phyloP scores from a whole-genome alignment of 139 green algal genomes.

The Tetradesmus lagerheimii region DNA sequence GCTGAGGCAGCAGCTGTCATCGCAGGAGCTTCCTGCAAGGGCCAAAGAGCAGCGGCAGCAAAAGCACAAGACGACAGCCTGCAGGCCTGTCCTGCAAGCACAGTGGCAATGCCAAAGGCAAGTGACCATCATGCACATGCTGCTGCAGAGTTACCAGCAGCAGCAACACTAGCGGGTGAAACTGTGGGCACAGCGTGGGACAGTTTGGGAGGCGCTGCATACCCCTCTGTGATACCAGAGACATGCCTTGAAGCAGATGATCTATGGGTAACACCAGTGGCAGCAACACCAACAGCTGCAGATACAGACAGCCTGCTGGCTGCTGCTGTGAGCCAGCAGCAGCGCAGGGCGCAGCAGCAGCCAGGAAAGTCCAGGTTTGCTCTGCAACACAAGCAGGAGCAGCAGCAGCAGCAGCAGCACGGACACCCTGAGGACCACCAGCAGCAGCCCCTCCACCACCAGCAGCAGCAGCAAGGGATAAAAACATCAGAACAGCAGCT shows the following conservation, averaged over 20 bases:
- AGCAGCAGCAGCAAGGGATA: not conserved
- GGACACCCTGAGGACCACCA: not conserved
- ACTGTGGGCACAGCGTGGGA: not conserved
- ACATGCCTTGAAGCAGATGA: not conserved
- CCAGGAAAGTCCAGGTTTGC: not conserved
- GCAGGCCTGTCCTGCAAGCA: not conserved
- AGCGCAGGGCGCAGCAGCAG: not conserved
- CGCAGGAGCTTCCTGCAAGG: not conserved
- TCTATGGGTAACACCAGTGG: not conserved
- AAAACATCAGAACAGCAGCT: not conserved
- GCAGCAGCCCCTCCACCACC: not conserved
- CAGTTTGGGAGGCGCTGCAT: not conserved
- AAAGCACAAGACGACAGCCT: not conserved
- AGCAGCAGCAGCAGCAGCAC: not conserved
- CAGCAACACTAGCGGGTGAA: not conserved
- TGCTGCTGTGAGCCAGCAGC: not conserved
- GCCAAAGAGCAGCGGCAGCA: not conserved
- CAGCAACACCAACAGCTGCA: not conserved
- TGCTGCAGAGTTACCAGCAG: not conserved
- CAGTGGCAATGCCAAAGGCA: not conserved
- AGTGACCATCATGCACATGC: not conserved
- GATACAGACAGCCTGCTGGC: not conserved
- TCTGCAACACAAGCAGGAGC: no score
- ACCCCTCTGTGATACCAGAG: not conserved
- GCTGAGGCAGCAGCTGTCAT: not conserved